Base-by-base conservation (phyloP, 371 early-diverging fungal genomes). In the Dinochytrium kinnereticum region DNA sequence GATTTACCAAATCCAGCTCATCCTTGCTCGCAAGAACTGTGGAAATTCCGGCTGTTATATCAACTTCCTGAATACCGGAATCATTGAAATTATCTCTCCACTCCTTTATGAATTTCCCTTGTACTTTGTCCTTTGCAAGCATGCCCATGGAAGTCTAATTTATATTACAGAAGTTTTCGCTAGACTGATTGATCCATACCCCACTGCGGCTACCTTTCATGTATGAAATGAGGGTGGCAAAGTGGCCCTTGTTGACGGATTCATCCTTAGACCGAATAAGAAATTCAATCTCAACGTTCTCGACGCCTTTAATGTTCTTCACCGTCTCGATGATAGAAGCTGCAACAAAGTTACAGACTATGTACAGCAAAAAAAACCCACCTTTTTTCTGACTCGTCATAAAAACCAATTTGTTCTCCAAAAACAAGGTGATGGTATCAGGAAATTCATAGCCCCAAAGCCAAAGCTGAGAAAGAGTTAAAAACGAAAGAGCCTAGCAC, bases 361-460 rank as follows among this genome's bases (percentile, higher is more conserved):
- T 21, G 74, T 37, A 37, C 64, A 51, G 37, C 33, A 24, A 55
- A 34, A 49, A 38, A 17, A 21, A 66, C 44, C 28, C 69, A 88
- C 91, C 93, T 78, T 94, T 96, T 78, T 92, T 94, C 34, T 84
- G 86, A 70, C 93, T 92, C 26, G 96, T 93, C 19, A 96, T 80
- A 69, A 97, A 85, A 7, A 91, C 89, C 21, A 96, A 74, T 71
- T 91, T 92, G 68, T 91, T 91, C 30, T 82, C 87, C 49, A 92
- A 92, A 37, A 97, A 84, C 38, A 96, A 70, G 33, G 95, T 86
- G 50, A 95, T 74, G 1, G 96, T 95, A 72, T 96, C 94, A 2
- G 92, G 91, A 73, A 98, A 93, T 79, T 97, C 99, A 74, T 95
- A 92, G 34, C 97, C 98, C 67, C 98, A 85, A 51, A 98, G 88